Evolutionary conservation across 2,329 filamentous ascomycete species (phyloP).

Genomic region (Penicillium paneum): DNA sequence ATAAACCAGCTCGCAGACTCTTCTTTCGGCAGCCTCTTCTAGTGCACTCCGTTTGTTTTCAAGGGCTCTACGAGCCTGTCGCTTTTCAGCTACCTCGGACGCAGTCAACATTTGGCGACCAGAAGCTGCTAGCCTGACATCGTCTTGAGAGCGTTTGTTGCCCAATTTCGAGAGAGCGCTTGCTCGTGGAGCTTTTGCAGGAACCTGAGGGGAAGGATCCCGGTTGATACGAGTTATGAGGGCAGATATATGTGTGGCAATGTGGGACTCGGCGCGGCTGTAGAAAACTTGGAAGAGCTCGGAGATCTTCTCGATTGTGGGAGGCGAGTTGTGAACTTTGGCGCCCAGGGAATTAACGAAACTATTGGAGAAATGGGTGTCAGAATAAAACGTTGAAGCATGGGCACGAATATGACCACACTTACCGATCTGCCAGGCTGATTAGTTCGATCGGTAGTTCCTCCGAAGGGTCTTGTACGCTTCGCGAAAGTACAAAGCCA

Average conservation of each 20-base stretch:
- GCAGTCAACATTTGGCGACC: slow-evolving; percentile 88
- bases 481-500: slow-evolving; percentile 34
- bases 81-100: slow-evolving; percentile 75
- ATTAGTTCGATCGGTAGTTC: slow-evolving; percentile 92
- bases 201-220: slow-evolving; percentile 59
- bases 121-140: slow-evolving; percentile 37
- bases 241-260: slow-evolving; percentile 80
- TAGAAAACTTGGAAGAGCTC: slow-evolving; percentile 96
- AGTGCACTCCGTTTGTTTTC: slow-evolving; percentile 73
- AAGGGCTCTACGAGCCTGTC: slow-evolving; percentile 71
- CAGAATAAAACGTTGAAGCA: background rate
- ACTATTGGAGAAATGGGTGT: slow-evolving; percentile 45
- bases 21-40: slow-evolving; percentile 87
- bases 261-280: slow-evolving; percentile 71
- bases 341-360: slow-evolving; percentile 88
- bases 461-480: slow-evolving; percentile 67
- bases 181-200: slow-evolving; percentile 55
- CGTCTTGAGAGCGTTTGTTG: slow-evolving; percentile 40
- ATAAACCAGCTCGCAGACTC: slow-evolving; percentile 81
- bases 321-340: slow-evolving; percentile 79
- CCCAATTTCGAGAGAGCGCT: slow-evolving; percentile 55
- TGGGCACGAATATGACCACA: background rate
- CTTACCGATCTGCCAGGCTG: slow-evolving; percentile 80
- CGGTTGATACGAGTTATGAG: slow-evolving; percentile 72
- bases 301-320: slow-evolving; percentile 77